Percentiles rank a stretch among this genome's conserved stretches.
Conservation (phyloP, 1,139 yeast genomes). For the Scheffersomyces cryptocercus region DNA sequence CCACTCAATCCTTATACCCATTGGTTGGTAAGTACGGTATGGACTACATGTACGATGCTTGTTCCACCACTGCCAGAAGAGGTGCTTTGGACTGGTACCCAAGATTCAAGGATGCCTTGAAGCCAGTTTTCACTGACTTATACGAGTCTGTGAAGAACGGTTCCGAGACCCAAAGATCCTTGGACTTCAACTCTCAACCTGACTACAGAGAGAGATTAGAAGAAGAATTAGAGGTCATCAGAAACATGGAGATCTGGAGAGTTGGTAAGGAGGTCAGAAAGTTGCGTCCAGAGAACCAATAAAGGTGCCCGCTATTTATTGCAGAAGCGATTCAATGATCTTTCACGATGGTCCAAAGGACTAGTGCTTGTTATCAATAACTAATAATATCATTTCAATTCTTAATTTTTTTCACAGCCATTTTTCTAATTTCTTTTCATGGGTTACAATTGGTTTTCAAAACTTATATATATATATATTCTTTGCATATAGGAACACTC, state of each 20-base stretch:
- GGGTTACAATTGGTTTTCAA: conserved; percentile 15
- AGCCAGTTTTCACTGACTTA: conserved; percentile 96
- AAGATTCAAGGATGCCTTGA: conserved; percentile 95
- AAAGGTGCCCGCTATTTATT: conserved; percentile 23
- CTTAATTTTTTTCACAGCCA: conserved; percentile 13
- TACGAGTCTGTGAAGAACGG: conserved; percentile 96
- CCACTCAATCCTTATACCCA: conserved; percentile 98
- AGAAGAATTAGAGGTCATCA: conserved; percentile 87
- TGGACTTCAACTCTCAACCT: conserved; percentile 95
- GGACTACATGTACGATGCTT: conserved; percentile 99
- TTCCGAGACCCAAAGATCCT: conserved; percentile 95
- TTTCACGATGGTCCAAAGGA: conserved; percentile 35
- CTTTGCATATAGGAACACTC: conserved; percentile 30
- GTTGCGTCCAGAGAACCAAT: conserved; percentile 98
- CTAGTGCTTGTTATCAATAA: conserved; percentile 13
- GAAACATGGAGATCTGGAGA: conserved; percentile 98
- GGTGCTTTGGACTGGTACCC: conserved; percentile 99
- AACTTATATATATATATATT: conserved; percentile 13
- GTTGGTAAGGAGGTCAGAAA: conserved; percentile 99
- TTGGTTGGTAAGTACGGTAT: conserved; percentile 98
- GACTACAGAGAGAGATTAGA: conserved; percentile 98
- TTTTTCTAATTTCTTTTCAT: conserved; percentile 15
- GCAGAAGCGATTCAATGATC: conserved; percentile 2
- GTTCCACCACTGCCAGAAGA: conserved; percentile 99
- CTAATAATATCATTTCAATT: conserved; percentile 23